A percentile compares a stretch with the other conserved stretches of the same genome.
These are phyloP conservation scores for Daedalea quercina DNA, from an alignment of 768 basidiomycete species.

Conservation along the genomic window DNA sequence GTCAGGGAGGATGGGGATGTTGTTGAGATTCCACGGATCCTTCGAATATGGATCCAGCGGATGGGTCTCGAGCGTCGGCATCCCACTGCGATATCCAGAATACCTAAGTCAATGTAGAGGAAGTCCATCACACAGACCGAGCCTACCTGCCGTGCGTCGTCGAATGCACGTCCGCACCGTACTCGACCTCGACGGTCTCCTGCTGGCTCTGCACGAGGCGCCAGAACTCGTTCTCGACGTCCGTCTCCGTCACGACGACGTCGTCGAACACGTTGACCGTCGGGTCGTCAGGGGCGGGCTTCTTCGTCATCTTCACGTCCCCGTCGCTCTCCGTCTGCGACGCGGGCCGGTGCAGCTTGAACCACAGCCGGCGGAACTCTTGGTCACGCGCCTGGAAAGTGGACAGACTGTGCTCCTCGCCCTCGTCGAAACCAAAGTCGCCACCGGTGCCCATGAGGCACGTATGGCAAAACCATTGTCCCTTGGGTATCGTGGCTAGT, in stretches of 20 bases:
- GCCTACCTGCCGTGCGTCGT: constrained; percentile 92
- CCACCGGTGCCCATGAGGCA: constrained; percentile 89
- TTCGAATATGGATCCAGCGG: constrained; percentile 81
- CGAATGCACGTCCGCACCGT: constrained; percentile 98
- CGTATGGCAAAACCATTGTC: constrained; percentile 93
- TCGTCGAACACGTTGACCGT: constrained; percentile 47
- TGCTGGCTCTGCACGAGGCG: constrained; percentile 81
- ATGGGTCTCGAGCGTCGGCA: constrained; percentile 93
- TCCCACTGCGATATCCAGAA: constrained; percentile 50
- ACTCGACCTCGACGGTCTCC: constrained; percentile 97
- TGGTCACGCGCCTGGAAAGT: constrained; percentile 89
- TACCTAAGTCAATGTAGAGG: constrained; percentile 1
- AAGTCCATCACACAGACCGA: not conserved
- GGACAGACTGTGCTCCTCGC: constrained; percentile 88
- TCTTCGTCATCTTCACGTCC: not conserved
- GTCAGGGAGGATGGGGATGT: constrained; percentile 88
- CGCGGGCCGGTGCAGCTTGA: constrained; percentile 64
- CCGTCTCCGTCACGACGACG: constrained; percentile 72
- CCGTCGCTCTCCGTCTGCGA: constrained; percentile 15
- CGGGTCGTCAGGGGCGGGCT: constrained; percentile 27
- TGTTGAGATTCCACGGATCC: constrained; percentile 97
- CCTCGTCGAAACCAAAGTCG: constrained; percentile 98
- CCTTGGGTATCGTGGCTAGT: constrained; percentile 75
- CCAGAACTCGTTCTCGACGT: constrained; percentile 97
- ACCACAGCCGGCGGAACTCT: constrained; percentile 89